phyloP scores from a whole-genome alignment of 1,284 basidiomycete genomes.

The Ceratobasidium sp. region DNA sequence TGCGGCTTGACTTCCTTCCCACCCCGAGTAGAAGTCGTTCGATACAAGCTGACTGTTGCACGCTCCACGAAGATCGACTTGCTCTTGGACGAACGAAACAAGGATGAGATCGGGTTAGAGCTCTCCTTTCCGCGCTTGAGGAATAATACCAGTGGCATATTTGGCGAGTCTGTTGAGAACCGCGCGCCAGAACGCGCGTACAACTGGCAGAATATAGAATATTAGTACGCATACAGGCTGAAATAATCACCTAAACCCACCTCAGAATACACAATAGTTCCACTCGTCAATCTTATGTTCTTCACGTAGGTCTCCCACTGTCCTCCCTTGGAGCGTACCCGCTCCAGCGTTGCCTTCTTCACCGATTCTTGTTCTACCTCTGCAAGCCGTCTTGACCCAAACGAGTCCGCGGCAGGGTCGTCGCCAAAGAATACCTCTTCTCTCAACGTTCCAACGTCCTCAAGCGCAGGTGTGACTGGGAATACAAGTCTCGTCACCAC shows the following conservation, averaged over 20 bases:
- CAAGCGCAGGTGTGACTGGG: conserved; percentile 10
- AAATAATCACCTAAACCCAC: not conserved
- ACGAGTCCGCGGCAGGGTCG: not conserved
- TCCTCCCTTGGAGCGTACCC: not conserved
- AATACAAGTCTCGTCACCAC: conserved; percentile 31
- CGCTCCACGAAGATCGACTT: conserved; percentile 14
- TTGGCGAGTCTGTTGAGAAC: conserved; percentile 1
- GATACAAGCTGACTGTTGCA: conserved; percentile 1
- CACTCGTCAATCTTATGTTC: not conserved
- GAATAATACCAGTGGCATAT: conserved; percentile 10
- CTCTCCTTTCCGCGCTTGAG: not conserved
- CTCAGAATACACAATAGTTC: conserved; percentile 1
- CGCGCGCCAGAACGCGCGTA: conserved; percentile 8
- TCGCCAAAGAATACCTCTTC: conserved; percentile 34
- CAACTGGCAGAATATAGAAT: not conserved
- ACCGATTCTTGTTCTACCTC: conserved; percentile 14
- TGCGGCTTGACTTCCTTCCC: conserved; percentile 32
- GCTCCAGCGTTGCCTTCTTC: conserved; percentile 12
- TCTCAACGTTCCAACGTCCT: conserved; percentile 16
- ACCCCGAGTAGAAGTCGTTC: conserved; percentile 11
- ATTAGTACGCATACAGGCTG: not conserved
- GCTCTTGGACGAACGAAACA: conserved; percentile 25
- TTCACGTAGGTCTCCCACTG: conserved; percentile 19
- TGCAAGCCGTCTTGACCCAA: not conserved
- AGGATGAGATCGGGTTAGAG: conserved; percentile 6